Conservation (phyloP, 805 yeast species). For the Pichia ethanolica region DNA sequence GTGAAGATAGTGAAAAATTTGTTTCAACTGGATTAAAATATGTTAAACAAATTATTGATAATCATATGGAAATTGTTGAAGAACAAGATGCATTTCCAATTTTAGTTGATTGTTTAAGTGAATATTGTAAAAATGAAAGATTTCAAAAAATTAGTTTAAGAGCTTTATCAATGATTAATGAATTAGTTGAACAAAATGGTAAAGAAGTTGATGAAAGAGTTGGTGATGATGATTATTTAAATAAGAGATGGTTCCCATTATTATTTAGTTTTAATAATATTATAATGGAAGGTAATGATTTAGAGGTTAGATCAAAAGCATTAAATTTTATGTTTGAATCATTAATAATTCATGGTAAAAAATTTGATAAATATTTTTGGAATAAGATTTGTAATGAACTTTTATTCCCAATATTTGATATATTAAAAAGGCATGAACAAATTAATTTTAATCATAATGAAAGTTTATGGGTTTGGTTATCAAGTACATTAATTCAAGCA, state of each 20-base stretch:
- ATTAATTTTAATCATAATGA: conserved; percentile 61
- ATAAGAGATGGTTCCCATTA: conserved; percentile 79
- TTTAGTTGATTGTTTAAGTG: conserved; percentile 68
- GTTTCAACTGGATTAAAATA: conserved; percentile 60
- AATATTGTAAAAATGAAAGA: conserved; percentile 73
- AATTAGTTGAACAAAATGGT: conserved; percentile 54
- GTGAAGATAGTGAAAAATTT: conserved; percentile 46
- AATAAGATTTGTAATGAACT: conserved; percentile 66
- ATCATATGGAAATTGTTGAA: conserved; percentile 55
- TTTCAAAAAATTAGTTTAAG: conserved; percentile 77
- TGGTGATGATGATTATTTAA: conserved; percentile 32
- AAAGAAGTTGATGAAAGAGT: conserved; percentile 25
- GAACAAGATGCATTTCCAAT: conserved; percentile 62
- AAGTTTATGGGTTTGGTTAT: conserved; percentile 89
- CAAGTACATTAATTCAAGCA: conserved; percentile 94
- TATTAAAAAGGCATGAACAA: conserved; percentile 69
- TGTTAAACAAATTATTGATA: conserved; percentile 52
- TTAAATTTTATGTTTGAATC: conserved; percentile 76
- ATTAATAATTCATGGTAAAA: conserved; percentile 68
- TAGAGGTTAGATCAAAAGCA: conserved; percentile 89
- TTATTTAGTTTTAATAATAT: conserved; percentile 78
- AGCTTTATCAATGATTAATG: conserved; percentile 66
- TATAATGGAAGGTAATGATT: conserved; percentile 87
- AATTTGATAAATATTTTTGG: conserved; percentile 77
- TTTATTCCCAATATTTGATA: conserved; percentile 84